Evolutionary conservation across 1,284 basidiomycete genomes (phyloP), one percentile per base, ranked within the genome.

Genomic region (Chalciporus sp.): DNA sequence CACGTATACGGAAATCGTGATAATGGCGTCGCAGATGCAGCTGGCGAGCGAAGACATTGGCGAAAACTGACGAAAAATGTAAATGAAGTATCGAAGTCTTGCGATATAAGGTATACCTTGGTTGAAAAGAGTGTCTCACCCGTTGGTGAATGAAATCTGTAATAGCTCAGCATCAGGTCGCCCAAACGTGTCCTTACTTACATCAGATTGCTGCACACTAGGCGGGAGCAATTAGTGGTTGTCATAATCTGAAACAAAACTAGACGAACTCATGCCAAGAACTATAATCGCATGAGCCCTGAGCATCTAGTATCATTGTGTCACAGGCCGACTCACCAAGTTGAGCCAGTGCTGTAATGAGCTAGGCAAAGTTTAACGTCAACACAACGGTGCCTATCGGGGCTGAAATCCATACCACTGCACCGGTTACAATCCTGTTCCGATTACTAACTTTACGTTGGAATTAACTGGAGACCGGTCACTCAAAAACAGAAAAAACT

Each of bases 11-110:
- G 55, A 42, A 26, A n/a, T 28, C 20, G 54, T 57, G 49, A 56
- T 56, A 27, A 55, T 1, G n/a, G 35, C 40, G 37, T 57, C 55
- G 29, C 55, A 55, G 27, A 56, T 28, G 9, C 53, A 39, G 16
- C 43, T 37, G 10, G 53, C 29, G 6, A 49, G 6, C 14, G 47
- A 29, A n/a, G 47, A 28, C 26, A 42, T 7, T 26, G 43, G 42
- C n/a, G 42, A 40, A 27, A 35, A 44, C 54, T 56, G 31, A 28
- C 7, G 16, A 11, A 3, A 26, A 7, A n/a, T 43, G 14, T 31
- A 4, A 45, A 23, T 2, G 12, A 35, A 14, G 12, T 16, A 11
- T n/a, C 2, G n/a, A 42, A 14, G 14, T 35, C 12, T 35, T n/a
- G 16, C 44, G 26, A 11, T 16, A 16, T 33, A 42, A 43, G 10